Evolutionary conservation across 2,329 filamentous ascomycete genomes (phyloP), one percentile per base, ranked within the genome.

Genomic region (Lachnellula occidentalis): DNA sequence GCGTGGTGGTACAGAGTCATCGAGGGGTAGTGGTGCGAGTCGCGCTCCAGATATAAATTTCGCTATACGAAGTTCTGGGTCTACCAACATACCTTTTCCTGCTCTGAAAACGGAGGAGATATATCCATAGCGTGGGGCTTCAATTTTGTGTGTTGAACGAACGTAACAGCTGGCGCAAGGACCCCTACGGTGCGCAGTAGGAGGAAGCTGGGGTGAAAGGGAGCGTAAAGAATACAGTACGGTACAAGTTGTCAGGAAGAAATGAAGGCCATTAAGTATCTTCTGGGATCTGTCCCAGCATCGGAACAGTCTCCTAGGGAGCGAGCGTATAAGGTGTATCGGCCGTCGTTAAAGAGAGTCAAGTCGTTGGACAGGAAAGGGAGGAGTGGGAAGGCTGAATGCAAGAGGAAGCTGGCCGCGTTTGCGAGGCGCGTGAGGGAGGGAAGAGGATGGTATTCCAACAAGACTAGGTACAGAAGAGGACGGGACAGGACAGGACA

Each of bases 11-110:
- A 54, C 45, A 57, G 37, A 27, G 34, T 39, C 60, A 39, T 53
- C 50, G 51, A 55, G 55, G 50, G 49, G 53, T 58, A 54, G 46
- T 47, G 55, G 53, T 50, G 57, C 53, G 58, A 47, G 55, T 39
- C 37, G 27, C 47, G 45, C 48, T 41, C 31, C 15, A 43, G 46
- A 46, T 42, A 21, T 47, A 51, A 48, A 41, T 24, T 50, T 22
- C 43, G 22, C 14, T 45, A 22, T 21, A 39, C 39, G 37, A 34
- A 27, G 34, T 14, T 34, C 31, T 22, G 45, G 45, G 39, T 15
- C 27, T 27, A 22, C 39, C 46, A 42, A 67, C 66, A 48, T 64
- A 69, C 67, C 65, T 67, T 67, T 57, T 69, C 67, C 45, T 61
- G 56, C 27, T 68, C 66, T 3, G 60, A 60, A 47, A 66, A 66